A percentile compares a stretch with the other conserved stretches of the same genome.
These are phyloP conservation scores for Cenchrus fungigraminus DNA, from an alignment of 176 grass and related monocot genomes.

Conservation along the genomic window DNA sequence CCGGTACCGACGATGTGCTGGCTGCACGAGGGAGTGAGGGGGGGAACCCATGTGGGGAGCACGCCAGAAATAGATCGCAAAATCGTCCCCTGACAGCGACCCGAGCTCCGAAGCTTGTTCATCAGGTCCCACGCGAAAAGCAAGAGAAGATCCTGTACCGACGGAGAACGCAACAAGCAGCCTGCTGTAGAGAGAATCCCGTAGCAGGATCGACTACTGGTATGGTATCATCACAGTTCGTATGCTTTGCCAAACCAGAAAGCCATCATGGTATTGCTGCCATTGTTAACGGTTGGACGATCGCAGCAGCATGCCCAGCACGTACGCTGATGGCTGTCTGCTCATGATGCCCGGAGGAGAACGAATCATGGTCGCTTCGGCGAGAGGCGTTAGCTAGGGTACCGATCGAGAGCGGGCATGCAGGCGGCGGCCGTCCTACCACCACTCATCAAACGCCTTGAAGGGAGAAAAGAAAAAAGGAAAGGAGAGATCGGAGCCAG, in stretches of 20 bases:
- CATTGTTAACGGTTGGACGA: background rate
- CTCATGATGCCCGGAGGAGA: conserved; percentile 24
- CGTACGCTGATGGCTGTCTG: background rate
- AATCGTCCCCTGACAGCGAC: conserved; percentile 50
- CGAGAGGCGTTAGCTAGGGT: background rate
- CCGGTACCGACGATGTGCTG: conserved; percentile 3
- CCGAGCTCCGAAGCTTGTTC: conserved; percentile 19
- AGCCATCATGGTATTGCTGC: background rate
- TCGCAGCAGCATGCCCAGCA: background rate
- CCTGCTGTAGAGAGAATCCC: conserved; percentile 37
- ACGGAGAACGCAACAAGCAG: conserved; percentile 3
- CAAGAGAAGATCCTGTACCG: background rate
- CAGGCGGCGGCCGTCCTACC: background rate
- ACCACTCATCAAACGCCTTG: background rate
- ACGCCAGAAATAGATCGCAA: conserved; percentile 41
- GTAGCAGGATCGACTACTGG: background rate
- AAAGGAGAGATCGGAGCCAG: background rate
- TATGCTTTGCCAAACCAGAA: background rate
- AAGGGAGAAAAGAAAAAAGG: background rate
- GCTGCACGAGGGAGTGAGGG: conserved; percentile 24
- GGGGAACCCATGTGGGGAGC: conserved; percentile 62
- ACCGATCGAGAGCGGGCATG: background rate
- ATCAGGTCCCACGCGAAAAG: background rate
- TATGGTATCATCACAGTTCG: background rate
- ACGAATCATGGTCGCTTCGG: conserved; percentile 43